Evolutionary conservation across 73 alveolate genomes (phyloP).

Genomic region (Paraurostyla sp.): DNA sequence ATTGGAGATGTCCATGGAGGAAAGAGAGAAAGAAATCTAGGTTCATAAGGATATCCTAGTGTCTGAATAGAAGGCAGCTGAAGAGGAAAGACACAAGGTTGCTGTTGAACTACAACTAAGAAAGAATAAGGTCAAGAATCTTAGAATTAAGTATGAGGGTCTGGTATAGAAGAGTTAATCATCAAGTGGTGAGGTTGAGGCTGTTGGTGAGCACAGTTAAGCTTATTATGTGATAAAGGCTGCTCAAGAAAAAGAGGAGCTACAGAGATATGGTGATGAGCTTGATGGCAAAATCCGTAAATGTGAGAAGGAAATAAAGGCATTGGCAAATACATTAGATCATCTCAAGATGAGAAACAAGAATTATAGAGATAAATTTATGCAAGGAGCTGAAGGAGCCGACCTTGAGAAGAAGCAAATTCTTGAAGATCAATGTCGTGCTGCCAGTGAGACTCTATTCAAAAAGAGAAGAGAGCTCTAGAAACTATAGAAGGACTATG

Average conservation of each 20-base stretch:
- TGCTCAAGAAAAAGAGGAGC: conserved; percentile 98
- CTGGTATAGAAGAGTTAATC: conserved; percentile 87
- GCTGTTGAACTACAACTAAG: conserved; percentile 97
- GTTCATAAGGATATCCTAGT: conserved; percentile 97
- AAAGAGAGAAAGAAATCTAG: conserved; percentile 97
- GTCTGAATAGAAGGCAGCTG: conserved; percentile 96
- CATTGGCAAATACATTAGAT: conserved; percentile 93
- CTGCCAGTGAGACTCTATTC: conserved; percentile 92
- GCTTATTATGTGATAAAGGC: conserved; percentile 98
- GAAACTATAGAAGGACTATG: conserved; percentile 80
- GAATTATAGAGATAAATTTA: conserved; percentile 82
- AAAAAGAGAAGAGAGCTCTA: conserved; percentile 86
- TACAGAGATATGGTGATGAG: conserved; percentile 98
- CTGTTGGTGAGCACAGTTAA: conserved; percentile 96
- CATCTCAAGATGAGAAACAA: conserved; percentile 91
- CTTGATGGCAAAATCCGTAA: conserved; percentile 97
- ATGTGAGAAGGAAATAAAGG: conserved; percentile 95
- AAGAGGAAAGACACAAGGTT: conserved; percentile 98
- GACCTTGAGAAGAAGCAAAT: conserved; percentile 81
- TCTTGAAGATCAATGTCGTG: conserved; percentile 91
- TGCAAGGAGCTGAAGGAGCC: conserved; percentile 80
- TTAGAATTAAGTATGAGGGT: conserved; percentile 90
- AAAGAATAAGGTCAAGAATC: conserved; percentile 94
- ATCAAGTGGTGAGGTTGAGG: conserved; percentile 89
- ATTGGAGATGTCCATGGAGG: conserved; percentile 98